Percentiles rank a stretch among this genome's conserved stretches.
Conservation (phyloP, 2,329 filamentous ascomycete genomes). For the Fulvia fulva region DNA sequence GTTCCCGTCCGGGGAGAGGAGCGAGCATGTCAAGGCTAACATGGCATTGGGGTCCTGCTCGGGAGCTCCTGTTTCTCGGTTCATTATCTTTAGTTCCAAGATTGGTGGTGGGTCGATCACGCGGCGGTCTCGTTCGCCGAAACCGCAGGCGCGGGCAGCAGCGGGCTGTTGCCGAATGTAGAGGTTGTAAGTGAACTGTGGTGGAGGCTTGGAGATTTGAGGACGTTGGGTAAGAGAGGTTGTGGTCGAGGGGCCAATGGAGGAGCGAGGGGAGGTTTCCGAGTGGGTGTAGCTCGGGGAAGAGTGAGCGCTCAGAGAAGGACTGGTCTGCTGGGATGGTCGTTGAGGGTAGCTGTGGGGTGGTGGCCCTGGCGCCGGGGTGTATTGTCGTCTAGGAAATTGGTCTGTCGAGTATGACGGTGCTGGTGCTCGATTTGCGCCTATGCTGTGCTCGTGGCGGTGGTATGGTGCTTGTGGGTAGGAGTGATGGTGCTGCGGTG, state of each 20-base stretch:
- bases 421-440: not conserved
- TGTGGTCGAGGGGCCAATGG: slow-evolving; percentile 12
- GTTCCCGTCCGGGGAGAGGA: slow-evolving; percentile 66
- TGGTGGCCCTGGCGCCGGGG: slow-evolving; percentile 10
- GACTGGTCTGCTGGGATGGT: slow-evolving; percentile 12
- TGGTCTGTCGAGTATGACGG: slow-evolving; percentile 7
- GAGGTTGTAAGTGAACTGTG: slow-evolving; percentile 44
- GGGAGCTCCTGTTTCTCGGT: slow-evolving; percentile 50
- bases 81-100: slow-evolving; percentile 65
- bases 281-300: slow-evolving; percentile 25
- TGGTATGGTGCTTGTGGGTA: slow-evolving; percentile 14
- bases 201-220: slow-evolving; percentile 18
- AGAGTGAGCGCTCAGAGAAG: slow-evolving; percentile 18
- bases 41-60: slow-evolving; percentile 62
- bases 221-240: slow-evolving; percentile 6
- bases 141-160: slow-evolving; percentile 75
- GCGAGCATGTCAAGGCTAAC: slow-evolving; percentile 63
- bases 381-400: slow-evolving; percentile 8
- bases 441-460: slow-evolving; percentile 11
- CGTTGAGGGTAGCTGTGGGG: slow-evolving; percentile 3
- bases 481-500: slow-evolving; percentile 27
- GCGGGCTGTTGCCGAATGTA: slow-evolving; percentile 71
- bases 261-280: slow-evolving; percentile 25
- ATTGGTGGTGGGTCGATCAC: slow-evolving; percentile 83
- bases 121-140: slow-evolving; percentile 74